phyloP scores from a whole-genome alignment of 2,329 filamentous ascomycete genomes.

The Alternaria gaisen region DNA sequence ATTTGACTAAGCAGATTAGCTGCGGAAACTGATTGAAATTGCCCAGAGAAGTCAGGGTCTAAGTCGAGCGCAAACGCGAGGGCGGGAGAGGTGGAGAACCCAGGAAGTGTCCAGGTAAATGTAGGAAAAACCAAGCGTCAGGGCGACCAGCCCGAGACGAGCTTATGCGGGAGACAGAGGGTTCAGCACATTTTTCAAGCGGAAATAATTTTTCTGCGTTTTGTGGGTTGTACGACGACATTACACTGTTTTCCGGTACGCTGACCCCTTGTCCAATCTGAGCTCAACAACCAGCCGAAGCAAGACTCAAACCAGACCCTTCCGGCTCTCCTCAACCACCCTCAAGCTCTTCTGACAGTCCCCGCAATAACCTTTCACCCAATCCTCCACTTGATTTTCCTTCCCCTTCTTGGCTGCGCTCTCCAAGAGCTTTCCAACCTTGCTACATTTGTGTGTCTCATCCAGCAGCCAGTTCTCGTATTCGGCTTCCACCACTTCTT shows the following conservation, averaged over 20 bases:
- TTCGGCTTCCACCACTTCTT: slow-evolving; percentile 83
- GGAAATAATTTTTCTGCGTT: neutral
- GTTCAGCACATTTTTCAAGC: neutral
- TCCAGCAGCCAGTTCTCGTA: slow-evolving; percentile 92
- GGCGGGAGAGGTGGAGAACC: neutral
- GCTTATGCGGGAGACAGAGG: neutral
- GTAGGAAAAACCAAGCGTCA: neutral
- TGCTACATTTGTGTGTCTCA: slow-evolving; percentile 78
- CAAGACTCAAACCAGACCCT: slow-evolving; percentile 18
- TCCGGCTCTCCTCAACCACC: slow-evolving; percentile 15
- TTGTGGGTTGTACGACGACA: neutral
- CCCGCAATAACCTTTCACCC: slow-evolving; percentile 69
- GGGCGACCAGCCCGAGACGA: neutral
- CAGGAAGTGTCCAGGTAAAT: neutral
- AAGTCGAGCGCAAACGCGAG: neutral
- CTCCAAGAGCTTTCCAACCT: slow-evolving; percentile 61
- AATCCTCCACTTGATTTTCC: slow-evolving; percentile 60
- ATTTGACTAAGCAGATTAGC: neutral
- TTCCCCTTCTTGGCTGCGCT: slow-evolving; percentile 48
- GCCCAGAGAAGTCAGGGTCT: neutral
- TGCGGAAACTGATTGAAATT: neutral
- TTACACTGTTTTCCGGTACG: neutral
- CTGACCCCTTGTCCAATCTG: neutral
- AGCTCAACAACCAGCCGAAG: neutral
- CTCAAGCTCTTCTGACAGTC: slow-evolving; percentile 61